Evolutionary conservation across 2,329 filamentous ascomycete genomes (phyloP).

Genomic region (Diaporthe australafricana): DNA sequence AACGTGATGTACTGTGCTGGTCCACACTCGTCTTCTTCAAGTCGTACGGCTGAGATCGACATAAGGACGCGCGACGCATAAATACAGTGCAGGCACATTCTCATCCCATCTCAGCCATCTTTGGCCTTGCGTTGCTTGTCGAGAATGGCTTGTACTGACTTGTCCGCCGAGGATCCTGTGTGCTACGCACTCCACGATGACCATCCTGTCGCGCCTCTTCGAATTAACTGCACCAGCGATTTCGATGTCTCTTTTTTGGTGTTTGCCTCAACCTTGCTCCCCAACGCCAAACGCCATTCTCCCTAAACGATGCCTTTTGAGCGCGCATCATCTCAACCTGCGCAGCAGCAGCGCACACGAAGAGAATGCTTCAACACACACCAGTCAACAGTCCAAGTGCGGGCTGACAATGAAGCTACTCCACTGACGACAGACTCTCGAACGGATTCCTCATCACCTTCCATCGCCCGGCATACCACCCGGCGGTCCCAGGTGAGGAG

Average conservation of each 20-base stretch:
- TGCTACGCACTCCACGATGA: too few species aligned
- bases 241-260: background rate
- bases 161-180: background rate
- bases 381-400: background rate
- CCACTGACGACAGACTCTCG: background rate
- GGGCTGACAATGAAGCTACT: background rate
- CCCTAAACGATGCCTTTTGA: background rate
- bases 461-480: conserved; percentile 52
- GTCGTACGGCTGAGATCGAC: background rate
- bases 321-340: background rate
- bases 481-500: conserved; percentile 32
- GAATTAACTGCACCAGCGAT: background rate
- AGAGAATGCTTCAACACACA: conserved; percentile 4
- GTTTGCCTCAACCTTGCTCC: conserved; percentile 7
- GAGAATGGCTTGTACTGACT: background rate
- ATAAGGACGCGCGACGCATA: background rate
- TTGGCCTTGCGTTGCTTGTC: conserved; percentile 4
- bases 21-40: background rate
- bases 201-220: background rate
- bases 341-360: background rate
- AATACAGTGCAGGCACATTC: too few species aligned
- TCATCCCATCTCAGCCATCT: background rate
- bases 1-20: background rate
- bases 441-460: conserved; percentile 46
- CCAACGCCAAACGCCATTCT: conserved; percentile 35